phyloP scores from a whole-genome alignment of 345 rosid species.

The Microthlaspi erraticum region DNA sequence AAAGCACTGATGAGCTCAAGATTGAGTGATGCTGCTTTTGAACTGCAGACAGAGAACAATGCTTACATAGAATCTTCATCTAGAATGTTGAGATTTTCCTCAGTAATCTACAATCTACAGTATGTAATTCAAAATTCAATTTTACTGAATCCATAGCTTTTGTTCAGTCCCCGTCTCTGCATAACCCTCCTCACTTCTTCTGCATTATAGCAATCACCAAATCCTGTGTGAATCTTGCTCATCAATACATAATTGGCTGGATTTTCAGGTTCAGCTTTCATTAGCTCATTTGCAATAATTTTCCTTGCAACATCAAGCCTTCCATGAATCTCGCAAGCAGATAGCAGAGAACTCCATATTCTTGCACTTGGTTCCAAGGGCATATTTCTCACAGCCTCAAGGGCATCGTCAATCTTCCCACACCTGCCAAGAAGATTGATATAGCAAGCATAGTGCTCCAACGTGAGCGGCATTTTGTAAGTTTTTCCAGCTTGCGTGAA shows the following conservation, averaged over 20 bases:
- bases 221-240: slow-evolving; percentile 55
- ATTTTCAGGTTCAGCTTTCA: slow-evolving; percentile 54
- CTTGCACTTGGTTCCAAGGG: slow-evolving; percentile 56
- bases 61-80: slow-evolving; percentile 18
- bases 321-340: slow-evolving; percentile 58
- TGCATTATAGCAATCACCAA: slow-evolving; percentile 50
- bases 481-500: slow-evolving; percentile 42
- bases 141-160: slow-evolving; percentile 54
- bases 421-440: slow-evolving; percentile 65
- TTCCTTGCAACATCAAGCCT: slow-evolving; percentile 49
- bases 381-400: slow-evolving; percentile 49
- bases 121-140: slow-evolving; percentile 38
- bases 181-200: slow-evolving; percentile 60
- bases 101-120: neutral
- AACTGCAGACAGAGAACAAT: slow-evolving; percentile 24
- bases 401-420: slow-evolving; percentile 57
- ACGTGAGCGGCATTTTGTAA: slow-evolving; percentile 38
- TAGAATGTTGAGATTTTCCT: neutral
- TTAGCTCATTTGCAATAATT: slow-evolving; percentile 44
- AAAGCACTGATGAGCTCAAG: slow-evolving; percentile 5
- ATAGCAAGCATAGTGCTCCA: slow-evolving; percentile 62
- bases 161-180: slow-evolving; percentile 47
- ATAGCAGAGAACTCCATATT: slow-evolving; percentile 59
- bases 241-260: slow-evolving; percentile 57
- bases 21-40: slow-evolving; percentile 20